phyloP scores from a whole-genome alignment of 176 grass and related monocot species.

The Phyllostachys edulis region DNA sequence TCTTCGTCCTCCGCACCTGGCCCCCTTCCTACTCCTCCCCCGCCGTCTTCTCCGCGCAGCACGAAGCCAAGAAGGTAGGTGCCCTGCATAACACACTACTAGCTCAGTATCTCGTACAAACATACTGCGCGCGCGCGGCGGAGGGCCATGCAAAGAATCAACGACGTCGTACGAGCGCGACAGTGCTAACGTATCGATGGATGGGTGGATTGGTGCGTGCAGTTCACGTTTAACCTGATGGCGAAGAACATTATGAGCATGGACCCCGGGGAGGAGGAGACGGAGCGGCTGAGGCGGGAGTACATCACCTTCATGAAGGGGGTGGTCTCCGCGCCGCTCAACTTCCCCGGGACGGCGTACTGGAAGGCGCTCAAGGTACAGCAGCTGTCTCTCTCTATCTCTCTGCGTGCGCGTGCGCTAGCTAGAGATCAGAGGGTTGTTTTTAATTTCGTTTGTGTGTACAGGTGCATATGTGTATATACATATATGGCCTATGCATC shows the following conservation, averaged over 20 bases:
- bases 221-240: conserved; percentile 99
- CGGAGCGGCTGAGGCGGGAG: conserved; percentile 73
- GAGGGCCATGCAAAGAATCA: neutral
- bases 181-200: neutral
- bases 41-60: conserved; percentile 72
- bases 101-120: neutral
- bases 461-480: no score
- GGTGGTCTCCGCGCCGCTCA: conserved; percentile 80
- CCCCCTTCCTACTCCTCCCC: neutral
- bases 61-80: conserved; percentile 83
- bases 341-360: conserved; percentile 90
- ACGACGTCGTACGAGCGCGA: neutral
- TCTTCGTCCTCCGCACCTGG: conserved; percentile 65
- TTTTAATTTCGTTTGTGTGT: no score
- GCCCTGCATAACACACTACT: neutral
- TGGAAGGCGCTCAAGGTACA: conserved; percentile 78
- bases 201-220: conserved; percentile 21
- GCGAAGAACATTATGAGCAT: conserved; percentile 99
- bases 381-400: neutral
- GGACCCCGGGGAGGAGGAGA: conserved; percentile 71
- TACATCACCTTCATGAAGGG: conserved; percentile 99
- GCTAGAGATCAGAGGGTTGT: no score
- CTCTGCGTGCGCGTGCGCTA: neutral
- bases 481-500: no score
- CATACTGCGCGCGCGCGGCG: neutral